Evolutionary conservation across 345 rosid species (phyloP).

Genomic region (Gossypium thurberi): DNA sequence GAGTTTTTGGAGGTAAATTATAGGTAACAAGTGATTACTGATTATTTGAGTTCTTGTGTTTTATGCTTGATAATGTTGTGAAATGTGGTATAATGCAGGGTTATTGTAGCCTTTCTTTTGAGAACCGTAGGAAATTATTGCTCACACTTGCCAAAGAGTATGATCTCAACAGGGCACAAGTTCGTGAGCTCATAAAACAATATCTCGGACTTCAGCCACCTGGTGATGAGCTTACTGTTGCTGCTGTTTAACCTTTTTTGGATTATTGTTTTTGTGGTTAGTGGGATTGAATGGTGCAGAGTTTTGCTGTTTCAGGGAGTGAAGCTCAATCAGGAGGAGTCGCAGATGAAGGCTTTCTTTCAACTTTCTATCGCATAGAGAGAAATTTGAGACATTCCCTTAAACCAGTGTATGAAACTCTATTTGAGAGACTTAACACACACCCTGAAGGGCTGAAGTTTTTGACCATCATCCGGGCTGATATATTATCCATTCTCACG

Average conservation of each 20-base stretch:
- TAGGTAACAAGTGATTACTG: background rate
- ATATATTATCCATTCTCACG: constrained; percentile 61
- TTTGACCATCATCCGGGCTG: constrained; percentile 70
- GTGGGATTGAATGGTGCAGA: constrained; percentile 2
- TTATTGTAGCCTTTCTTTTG: constrained; percentile 51
- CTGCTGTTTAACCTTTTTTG: background rate
- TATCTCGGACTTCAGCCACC: constrained; percentile 71
- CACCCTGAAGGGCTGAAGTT: constrained; percentile 84
- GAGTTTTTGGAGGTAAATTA: constrained; percentile 66
- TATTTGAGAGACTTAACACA: constrained; percentile 79
- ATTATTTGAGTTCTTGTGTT: background rate
- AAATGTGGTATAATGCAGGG: constrained; percentile 41
- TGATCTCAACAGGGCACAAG: constrained; percentile 64
- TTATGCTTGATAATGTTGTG: constrained; percentile 9
- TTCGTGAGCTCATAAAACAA: constrained; percentile 71
- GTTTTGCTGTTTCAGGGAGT: constrained; percentile 29
- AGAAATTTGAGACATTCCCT: constrained; percentile 73
- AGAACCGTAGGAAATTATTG: constrained; percentile 52
- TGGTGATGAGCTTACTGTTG: constrained; percentile 25
- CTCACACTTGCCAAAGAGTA: constrained; percentile 67
- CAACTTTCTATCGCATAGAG: constrained; percentile 75
- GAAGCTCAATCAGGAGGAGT: constrained; percentile 26
- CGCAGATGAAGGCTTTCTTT: constrained; percentile 44
- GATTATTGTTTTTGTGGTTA: background rate
- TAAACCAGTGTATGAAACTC: constrained; percentile 66